Percentiles rank a stretch among this genome's conserved stretches.
These are phyloP conservation scores for Penicillium flavigenum DNA, from an alignment of 495 filamentous ascomycete genomes.

Conservation along the genomic window DNA sequence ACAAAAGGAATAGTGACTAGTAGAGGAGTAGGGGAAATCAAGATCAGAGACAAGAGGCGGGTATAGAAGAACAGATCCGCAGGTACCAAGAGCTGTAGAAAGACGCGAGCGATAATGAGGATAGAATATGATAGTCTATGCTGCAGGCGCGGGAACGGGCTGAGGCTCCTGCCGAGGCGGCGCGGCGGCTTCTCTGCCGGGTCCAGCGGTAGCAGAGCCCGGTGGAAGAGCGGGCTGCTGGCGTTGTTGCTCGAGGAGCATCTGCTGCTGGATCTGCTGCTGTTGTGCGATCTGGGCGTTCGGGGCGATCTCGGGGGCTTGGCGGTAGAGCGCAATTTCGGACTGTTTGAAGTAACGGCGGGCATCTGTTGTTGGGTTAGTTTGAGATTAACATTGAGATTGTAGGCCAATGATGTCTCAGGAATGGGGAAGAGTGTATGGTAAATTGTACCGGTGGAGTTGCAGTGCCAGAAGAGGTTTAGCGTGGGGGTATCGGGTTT, in stretches of 20 bases:
- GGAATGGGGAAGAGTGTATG: slow-evolving; percentile 9
- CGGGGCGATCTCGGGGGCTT: slow-evolving; percentile 68
- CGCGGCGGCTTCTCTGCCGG: slow-evolving; percentile 34
- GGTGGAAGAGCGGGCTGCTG: slow-evolving; percentile 41
- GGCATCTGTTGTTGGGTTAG: slow-evolving; percentile 61
- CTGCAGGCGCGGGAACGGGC: slow-evolving; percentile 33
- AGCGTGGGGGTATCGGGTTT: slow-evolving; percentile 38
- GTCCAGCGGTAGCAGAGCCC: slow-evolving; percentile 43
- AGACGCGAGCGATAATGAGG: slow-evolving; percentile 2
- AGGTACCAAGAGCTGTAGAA: slow-evolving; percentile 1
- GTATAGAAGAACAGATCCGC: slow-evolving; percentile 18
- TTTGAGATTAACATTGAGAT: neutral
- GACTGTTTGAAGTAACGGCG: slow-evolving; percentile 99
- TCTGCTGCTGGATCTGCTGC: slow-evolving; percentile 47
- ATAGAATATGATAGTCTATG: slow-evolving; percentile 23
- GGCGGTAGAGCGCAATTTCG: slow-evolving; percentile 95
- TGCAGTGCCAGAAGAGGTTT: slow-evolving; percentile 31
- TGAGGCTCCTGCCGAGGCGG: slow-evolving; percentile 21
- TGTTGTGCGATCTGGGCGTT: slow-evolving; percentile 49
- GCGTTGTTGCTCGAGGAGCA: slow-evolving; percentile 36
- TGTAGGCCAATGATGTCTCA: slow-evolving; percentile 11
- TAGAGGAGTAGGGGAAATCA: slow-evolving; percentile 10
- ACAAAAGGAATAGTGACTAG: slow-evolving; percentile 1
- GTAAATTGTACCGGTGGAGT: slow-evolving; percentile 20
- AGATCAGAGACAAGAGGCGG: slow-evolving; percentile 9